Evolutionary conservation across 2,329 filamentous ascomycete species (phyloP).

Genomic region (Arthroderma sp.): DNA sequence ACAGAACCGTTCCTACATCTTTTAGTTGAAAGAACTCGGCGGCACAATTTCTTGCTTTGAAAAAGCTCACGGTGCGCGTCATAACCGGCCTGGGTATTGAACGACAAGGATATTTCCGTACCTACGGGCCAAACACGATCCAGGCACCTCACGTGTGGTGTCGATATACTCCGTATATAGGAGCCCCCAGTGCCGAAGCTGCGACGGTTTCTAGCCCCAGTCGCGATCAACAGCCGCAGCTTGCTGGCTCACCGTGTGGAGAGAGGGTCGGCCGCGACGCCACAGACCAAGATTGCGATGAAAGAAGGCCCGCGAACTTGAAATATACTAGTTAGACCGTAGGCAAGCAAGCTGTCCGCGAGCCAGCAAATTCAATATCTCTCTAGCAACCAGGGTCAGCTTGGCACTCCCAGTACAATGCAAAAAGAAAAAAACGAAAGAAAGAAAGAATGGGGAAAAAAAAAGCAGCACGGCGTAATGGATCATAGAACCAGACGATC

Average conservation of each 20-base stretch:
- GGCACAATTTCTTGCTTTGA: too few species aligned
- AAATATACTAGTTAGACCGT: background rate
- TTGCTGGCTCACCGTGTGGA: background rate
- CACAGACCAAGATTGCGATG: background rate
- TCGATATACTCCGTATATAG: background rate
- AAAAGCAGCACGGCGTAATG: background rate
- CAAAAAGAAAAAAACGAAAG: background rate
- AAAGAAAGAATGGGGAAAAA: background rate
- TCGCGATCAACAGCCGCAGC: constrained; percentile 5
- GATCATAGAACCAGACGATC: constrained; percentile 10
- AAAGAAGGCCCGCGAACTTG: background rate
- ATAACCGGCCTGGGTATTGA: background rate
- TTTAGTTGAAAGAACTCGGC: background rate
- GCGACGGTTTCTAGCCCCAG: constrained; percentile 1
- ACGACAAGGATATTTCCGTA: background rate
- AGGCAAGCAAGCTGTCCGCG: background rate
- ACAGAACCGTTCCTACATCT: background rate
- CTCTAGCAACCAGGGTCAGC: background rate
- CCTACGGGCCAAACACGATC: background rate
- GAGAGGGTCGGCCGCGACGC: background rate
- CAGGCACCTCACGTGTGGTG: background rate
- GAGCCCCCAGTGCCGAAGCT: background rate
- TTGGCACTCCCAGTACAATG: background rate
- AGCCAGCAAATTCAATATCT: background rate
- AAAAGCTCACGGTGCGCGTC: too few species aligned